Conservation (phyloP, 345 rosid genomes). For the Camelina neglecta region DNA sequence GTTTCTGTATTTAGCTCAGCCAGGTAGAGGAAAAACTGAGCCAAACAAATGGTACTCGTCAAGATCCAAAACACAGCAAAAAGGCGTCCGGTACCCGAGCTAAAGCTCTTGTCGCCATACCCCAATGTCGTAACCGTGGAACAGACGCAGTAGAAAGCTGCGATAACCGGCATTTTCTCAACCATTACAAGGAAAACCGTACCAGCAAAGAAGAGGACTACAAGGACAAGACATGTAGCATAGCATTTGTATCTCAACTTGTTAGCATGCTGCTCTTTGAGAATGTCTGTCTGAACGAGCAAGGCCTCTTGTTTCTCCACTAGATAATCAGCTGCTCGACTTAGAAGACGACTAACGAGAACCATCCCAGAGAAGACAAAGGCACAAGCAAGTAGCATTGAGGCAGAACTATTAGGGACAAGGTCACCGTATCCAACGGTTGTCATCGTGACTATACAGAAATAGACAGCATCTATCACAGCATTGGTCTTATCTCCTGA, state of each 20-base stretch:
- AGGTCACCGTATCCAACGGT: constrained; percentile 98
- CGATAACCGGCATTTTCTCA: constrained; percentile 56
- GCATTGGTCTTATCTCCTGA: constrained; percentile 68
- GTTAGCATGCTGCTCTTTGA: constrained; percentile 61
- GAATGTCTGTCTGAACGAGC: constrained; percentile 56
- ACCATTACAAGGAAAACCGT: constrained; percentile 47
- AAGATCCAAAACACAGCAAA: constrained; percentile 81
- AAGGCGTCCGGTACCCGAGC: constrained; percentile 56
- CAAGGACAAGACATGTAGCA: constrained; percentile 46
- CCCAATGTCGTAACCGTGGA: constrained; percentile 86
- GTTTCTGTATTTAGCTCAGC: constrained; percentile 70
- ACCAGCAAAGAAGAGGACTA: constrained; percentile 57
- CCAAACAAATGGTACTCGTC: constrained; percentile 64
- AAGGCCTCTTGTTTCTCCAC: constrained; percentile 85
- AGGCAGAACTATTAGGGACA: constrained; percentile 59
- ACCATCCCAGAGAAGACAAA: constrained; percentile 87
- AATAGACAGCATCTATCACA: constrained; percentile 72
- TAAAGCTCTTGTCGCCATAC: constrained; percentile 83
- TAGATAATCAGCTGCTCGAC: constrained; percentile 78
- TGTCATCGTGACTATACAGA: constrained; percentile 89
- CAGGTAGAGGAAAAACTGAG: constrained; percentile 66
- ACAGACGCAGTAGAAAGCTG: constrained; percentile 84
- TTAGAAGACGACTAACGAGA: constrained; percentile 62
- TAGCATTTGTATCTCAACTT: constrained; percentile 62
- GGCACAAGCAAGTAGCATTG: constrained; percentile 72